Percentiles rank a stretch among this genome's conserved stretches.
These are phyloP conservation scores for Ogataea corticis DNA, from an alignment of 805 yeast species.

Conservation along the genomic window DNA sequence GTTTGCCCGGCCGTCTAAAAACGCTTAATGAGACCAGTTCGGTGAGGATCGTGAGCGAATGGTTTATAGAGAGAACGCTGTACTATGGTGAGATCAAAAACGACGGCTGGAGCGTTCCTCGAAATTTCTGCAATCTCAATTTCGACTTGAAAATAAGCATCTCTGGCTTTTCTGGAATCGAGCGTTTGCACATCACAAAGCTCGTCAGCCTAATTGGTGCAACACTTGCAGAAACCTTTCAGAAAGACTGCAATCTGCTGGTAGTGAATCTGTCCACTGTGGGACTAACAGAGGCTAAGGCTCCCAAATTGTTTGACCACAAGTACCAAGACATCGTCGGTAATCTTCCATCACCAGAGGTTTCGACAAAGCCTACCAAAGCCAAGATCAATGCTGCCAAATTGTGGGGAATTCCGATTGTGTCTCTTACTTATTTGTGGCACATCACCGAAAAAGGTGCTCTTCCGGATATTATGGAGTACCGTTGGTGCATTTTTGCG, in stretches of 20 bases:
- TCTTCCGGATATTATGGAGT: conserved; percentile 44
- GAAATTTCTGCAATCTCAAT: conserved; percentile 27
- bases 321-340: conserved; percentile 33
- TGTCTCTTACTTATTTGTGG: conserved; percentile 56
- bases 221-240: conserved; percentile 48
- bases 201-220: conserved; percentile 58
- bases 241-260: conserved; percentile 53
- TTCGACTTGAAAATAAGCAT: conserved; percentile 34
- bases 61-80: conserved; percentile 36
- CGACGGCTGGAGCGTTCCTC: conserved; percentile 33
- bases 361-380: conserved; percentile 41
- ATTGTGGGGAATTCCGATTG: conserved; percentile 57
- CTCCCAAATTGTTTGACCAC: conserved; percentile 44
- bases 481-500: conserved; percentile 57
- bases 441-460: conserved; percentile 42
- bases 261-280: conserved; percentile 52
- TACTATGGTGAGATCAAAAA: conserved; percentile 16
- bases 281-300: conserved; percentile 39
- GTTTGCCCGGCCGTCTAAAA: conserved; percentile 20
- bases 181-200: conserved; percentile 43
- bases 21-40: conserved; percentile 18
- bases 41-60: conserved; percentile 33
- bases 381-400: conserved; percentile 61
- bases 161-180: conserved; percentile 34
- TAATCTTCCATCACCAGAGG: conserved; percentile 6